phyloP scores from a whole-genome alignment of 1,284 basidiomycete species.

The Neonothopanus nambi region DNA sequence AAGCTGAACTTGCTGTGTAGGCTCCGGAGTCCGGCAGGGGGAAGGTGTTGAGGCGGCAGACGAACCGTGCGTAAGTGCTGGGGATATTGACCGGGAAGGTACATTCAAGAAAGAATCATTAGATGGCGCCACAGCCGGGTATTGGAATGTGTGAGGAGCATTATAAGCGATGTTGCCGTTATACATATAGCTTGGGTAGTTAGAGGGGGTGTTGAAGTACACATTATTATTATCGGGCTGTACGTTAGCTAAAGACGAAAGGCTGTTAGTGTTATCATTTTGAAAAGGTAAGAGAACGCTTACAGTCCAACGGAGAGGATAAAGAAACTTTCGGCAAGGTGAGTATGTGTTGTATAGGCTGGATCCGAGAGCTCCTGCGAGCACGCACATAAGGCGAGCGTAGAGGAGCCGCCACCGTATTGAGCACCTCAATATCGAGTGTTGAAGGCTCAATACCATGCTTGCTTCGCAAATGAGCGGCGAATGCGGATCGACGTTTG shows the following conservation, averaged over 20 bases:
- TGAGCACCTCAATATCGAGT: not conserved
- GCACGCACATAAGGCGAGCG: not conserved
- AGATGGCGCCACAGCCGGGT: not conserved
- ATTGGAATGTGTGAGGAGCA: not conserved
- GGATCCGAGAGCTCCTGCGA: not conserved
- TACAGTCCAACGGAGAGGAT: too few relatives aligned
- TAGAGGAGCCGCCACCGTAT: not conserved
- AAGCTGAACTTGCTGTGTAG: too few relatives aligned
- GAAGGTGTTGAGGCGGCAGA: not conserved
- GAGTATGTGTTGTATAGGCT: not conserved
- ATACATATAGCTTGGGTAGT: not conserved
- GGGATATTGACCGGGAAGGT: not conserved
- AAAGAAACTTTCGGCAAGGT: too few relatives aligned
- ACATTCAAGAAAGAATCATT: not conserved
- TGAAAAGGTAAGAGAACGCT: too few relatives aligned
- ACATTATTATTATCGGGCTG: not conserved
- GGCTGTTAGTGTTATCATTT: too few relatives aligned
- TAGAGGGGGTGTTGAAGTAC: not conserved
- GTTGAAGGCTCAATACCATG: constrained; percentile 38
- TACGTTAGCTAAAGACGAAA: not conserved
- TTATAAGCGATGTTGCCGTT: not conserved
- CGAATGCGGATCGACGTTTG: constrained; percentile 60
- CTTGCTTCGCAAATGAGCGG: constrained; percentile 48
- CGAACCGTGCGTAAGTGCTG: not conserved
- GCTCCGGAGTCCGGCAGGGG: not conserved